Percentiles rank a stretch among this genome's conserved stretches.
phyloP scores from a whole-genome alignment of 768 basidiomycete genomes.

The Lyophyllum atratum region DNA sequence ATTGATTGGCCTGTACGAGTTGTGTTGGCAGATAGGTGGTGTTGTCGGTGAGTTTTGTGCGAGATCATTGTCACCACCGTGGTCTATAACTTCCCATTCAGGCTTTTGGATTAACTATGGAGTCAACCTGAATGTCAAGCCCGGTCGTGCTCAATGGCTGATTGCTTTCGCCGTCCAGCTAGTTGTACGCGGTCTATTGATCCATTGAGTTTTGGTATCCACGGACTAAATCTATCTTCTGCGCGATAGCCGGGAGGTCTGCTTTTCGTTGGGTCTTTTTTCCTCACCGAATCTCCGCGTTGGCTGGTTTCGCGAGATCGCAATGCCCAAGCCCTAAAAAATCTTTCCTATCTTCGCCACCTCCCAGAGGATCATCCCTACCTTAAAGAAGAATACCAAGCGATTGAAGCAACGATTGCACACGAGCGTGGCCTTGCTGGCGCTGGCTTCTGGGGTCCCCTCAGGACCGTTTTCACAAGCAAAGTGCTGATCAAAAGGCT shows the following conservation, averaged over 20 bases:
- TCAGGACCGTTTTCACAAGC: slow-evolving; percentile 30
- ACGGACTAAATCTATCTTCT: neutral
- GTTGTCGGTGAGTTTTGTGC: slow-evolving; percentile 31
- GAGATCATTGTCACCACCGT: slow-evolving; percentile 3
- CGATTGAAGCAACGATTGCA: slow-evolving; percentile 32
- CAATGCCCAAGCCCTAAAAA: slow-evolving; percentile 28
- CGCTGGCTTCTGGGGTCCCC: slow-evolving; percentile 34
- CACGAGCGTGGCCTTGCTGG: slow-evolving; percentile 35
- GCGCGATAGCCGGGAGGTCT: slow-evolving; percentile 31
- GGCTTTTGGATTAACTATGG: slow-evolving; percentile 42
- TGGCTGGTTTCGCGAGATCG: slow-evolving; percentile 40
- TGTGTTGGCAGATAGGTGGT: slow-evolving; percentile 51
- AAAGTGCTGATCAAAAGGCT: slow-evolving; percentile 33
- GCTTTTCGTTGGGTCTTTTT: slow-evolving; percentile 32
- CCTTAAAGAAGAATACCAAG: slow-evolving; percentile 31
- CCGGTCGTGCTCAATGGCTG: slow-evolving; percentile 35
- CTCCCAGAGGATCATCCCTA: slow-evolving; percentile 31
- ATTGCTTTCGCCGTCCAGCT: slow-evolving; percentile 41
- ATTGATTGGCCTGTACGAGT: slow-evolving; percentile 48
- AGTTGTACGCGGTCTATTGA: slow-evolving; percentile 23
- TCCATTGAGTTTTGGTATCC: neutral
- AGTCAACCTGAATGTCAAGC: slow-evolving; percentile 26
- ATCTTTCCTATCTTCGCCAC: slow-evolving; percentile 33
- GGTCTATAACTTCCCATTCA: neutral
- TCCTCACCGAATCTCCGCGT: slow-evolving; percentile 36